Conservation (phyloP, 164 flowering plant species). For the Magnolia officinalis region DNA sequence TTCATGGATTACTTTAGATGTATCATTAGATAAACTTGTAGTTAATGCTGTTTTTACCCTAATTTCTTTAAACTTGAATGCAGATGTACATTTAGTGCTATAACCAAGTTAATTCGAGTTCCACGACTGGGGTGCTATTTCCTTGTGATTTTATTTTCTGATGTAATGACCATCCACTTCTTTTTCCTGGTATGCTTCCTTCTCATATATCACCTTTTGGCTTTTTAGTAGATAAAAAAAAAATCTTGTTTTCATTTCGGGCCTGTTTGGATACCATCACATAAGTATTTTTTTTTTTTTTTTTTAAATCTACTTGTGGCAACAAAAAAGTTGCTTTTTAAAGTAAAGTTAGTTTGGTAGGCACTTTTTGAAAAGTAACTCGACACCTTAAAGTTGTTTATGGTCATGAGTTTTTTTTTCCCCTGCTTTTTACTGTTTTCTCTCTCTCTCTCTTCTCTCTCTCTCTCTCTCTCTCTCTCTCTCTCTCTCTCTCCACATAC, state of each 20-base stretch:
- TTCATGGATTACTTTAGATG: neutral
- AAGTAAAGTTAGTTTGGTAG: too few species aligned
- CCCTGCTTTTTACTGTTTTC: too few species aligned
- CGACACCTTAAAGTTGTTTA: too few species aligned
- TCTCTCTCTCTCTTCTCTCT: too few species aligned
- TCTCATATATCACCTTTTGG: neutral
- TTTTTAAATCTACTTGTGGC: too few species aligned
- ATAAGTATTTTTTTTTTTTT: too few species aligned
- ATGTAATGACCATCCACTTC: constrained; percentile 97
- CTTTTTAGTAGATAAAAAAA: too few species aligned
- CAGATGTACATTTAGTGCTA: constrained; percentile 92
- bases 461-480: too few species aligned
- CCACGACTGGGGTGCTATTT: constrained; percentile 88
- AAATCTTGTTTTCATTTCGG: neutral
- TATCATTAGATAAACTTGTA: neutral
- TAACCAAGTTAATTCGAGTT: constrained; percentile 65
- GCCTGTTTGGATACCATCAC: neutral
- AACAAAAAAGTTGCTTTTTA: too few species aligned
- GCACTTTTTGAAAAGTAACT: too few species aligned
- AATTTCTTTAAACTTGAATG: constrained; percentile 20
- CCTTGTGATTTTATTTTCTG: constrained; percentile 81
- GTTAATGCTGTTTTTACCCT: neutral
- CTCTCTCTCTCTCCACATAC: too few species aligned
- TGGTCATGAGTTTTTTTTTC: too few species aligned
- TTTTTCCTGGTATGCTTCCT: constrained; percentile 83